Conservation (phyloP, 352 stramenopile genomes). For the Globisporangium splendens region DNA sequence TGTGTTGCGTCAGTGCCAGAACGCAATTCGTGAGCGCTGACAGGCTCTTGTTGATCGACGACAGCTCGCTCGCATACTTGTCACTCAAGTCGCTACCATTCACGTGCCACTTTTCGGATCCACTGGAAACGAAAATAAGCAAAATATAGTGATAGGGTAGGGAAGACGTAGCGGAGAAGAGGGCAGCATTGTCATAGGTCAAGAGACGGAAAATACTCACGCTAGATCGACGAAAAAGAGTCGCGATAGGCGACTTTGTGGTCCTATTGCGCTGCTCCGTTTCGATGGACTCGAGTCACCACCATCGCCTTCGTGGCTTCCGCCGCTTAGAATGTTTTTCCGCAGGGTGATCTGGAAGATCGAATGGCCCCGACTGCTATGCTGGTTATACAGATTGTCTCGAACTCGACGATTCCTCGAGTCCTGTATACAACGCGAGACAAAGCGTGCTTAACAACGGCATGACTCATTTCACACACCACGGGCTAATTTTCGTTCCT, state of each 20-base stretch:
- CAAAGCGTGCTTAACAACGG: background rate
- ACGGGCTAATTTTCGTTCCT: background rate
- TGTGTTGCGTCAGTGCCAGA: slow-evolving; percentile 56
- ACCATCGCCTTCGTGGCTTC: background rate
- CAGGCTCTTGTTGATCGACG: slow-evolving; percentile 74
- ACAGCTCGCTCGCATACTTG: slow-evolving; percentile 60
- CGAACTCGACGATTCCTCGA: slow-evolving; percentile 63
- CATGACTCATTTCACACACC: background rate
- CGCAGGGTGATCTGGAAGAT: slow-evolving; percentile 71
- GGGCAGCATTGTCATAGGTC: background rate
- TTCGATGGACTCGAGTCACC: too few species aligned
- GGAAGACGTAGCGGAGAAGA: background rate
- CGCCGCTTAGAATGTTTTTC: slow-evolving; percentile 21
- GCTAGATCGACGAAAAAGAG: slow-evolving; percentile 76
- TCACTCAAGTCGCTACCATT: slow-evolving; percentile 48
- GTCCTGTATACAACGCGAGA: slow-evolving; percentile 23
- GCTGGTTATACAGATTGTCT: slow-evolving; percentile 74
- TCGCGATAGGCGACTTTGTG: slow-evolving; percentile 43
- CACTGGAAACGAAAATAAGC: slow-evolving; percentile 36
- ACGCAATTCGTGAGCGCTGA: slow-evolving; percentile 75
- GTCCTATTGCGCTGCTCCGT: background rate
- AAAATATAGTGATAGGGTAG: slow-evolving; percentile 6
- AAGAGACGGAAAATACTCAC: slow-evolving; percentile 17
- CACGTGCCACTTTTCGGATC: slow-evolving; percentile 68
- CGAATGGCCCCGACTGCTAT: slow-evolving; percentile 63